Evolutionary conservation across 768 basidiomycete species (phyloP).

Genomic region (Pulveroboletus sp.): DNA sequence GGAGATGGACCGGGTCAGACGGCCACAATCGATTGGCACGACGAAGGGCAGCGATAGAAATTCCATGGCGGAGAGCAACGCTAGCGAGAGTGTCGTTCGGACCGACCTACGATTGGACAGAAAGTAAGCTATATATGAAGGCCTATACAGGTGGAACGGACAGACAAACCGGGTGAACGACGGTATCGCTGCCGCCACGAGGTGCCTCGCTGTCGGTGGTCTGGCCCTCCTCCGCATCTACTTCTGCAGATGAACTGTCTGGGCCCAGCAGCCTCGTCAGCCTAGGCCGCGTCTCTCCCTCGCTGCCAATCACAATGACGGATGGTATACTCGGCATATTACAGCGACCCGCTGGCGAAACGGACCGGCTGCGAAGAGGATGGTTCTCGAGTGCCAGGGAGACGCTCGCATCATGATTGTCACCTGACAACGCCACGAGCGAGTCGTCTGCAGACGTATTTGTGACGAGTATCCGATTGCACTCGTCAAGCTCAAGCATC

Average conservation of each 20-base stretch:
- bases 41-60: slow-evolving; percentile 76
- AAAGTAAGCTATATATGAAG: not conserved
- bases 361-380: slow-evolving; percentile 16
- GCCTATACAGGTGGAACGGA: not conserved
- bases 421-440: not conserved
- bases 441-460: slow-evolving; percentile 11
- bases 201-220: not conserved
- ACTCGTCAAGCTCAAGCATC: slow-evolving; percentile 26
- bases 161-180: slow-evolving; percentile 20
- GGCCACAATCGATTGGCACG: slow-evolving; percentile 91
- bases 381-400: slow-evolving; percentile 4
- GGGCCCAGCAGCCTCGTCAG: not conserved
- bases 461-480: slow-evolving; percentile 20
- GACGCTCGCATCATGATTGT: not conserved
- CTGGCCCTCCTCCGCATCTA: not conserved
- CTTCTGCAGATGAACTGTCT: not conserved
- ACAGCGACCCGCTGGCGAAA: not conserved
- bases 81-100: slow-evolving; percentile 78
- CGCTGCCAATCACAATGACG: not conserved
- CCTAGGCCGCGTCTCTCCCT: slow-evolving; percentile 5
- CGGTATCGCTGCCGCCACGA: not conserved
- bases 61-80: slow-evolving; percentile 85
- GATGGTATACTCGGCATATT: not conserved
- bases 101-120: slow-evolving; percentile 45
- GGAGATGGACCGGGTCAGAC: slow-evolving; percentile 86